These are phyloP conservation scores for Medicago lupulina DNA, from an alignment of 306 rosid species.

Conservation along the genomic window DNA sequence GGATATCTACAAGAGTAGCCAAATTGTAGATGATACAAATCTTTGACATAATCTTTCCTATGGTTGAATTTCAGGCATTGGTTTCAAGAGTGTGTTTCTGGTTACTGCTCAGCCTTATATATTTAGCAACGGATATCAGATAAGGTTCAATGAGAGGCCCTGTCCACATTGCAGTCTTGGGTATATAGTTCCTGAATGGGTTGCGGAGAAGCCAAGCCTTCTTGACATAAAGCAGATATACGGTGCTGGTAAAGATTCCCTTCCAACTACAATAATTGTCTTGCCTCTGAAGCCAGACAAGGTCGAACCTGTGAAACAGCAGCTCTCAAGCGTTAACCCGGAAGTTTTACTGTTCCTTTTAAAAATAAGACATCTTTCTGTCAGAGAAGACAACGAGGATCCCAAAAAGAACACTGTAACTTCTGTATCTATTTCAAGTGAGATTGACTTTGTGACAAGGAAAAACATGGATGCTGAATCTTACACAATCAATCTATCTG, in stretches of 20 bases:
- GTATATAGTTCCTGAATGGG: constrained; percentile 94
- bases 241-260: neutral
- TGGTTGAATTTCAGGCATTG: constrained; percentile 66
- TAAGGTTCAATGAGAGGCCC: constrained; percentile 68
- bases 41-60: constrained; percentile 34
- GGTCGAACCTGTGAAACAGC: neutral
- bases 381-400: neutral
- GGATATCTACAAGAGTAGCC: neutral
- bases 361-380: neutral
- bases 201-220: constrained; percentile 40
- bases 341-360: neutral
- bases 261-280: neutral
- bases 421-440: neutral
- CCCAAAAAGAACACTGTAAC: neutral
- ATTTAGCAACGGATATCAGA: constrained; percentile 83
- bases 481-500: constrained; percentile 1
- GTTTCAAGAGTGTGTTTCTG: constrained; percentile 89
- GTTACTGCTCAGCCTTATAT: constrained; percentile 67
- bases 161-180: constrained; percentile 73
- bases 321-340: neutral
- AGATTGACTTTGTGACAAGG: neutral
- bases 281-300: neutral
- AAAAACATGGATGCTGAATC: neutral
- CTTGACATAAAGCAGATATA: neutral
- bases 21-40: neutral